Conservation (phyloP, 257 asterid genomes). For the Paulownia fortunei region DNA sequence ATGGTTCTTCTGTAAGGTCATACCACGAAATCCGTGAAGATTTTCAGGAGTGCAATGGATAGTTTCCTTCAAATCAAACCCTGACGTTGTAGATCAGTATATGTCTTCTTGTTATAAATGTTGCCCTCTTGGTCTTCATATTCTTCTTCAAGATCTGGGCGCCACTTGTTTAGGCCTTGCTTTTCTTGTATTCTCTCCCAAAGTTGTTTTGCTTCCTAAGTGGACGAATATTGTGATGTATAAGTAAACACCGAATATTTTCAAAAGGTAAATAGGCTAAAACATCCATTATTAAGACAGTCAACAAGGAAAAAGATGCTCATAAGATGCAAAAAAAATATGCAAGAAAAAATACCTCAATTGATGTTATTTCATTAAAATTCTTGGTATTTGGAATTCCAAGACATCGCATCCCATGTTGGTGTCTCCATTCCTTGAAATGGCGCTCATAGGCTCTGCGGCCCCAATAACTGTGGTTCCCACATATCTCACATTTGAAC, state of each 20-base stretch:
- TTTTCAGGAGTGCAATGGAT: not conserved
- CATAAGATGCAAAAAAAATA: not conserved
- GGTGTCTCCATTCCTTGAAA: slow-evolving; percentile 99
- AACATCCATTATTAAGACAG: too few relatives aligned
- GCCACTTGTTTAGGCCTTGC: slow-evolving; percentile 92
- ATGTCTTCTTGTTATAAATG: slow-evolving; percentile 96
- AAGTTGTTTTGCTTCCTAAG: slow-evolving; percentile 94
- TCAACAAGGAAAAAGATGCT: too few relatives aligned
- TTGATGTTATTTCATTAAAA: slow-evolving; percentile 92
- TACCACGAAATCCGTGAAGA: slow-evolving; percentile 19
- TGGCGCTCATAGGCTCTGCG: slow-evolving; percentile 99
- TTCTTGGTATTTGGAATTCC: slow-evolving; percentile 97
- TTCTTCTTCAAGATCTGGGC: slow-evolving; percentile 98
- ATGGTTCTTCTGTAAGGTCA: not conserved
- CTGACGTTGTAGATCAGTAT: slow-evolving; percentile 95
- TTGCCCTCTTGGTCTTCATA: slow-evolving; percentile 98
- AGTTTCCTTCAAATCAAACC: slow-evolving; percentile 69
- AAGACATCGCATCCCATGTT: slow-evolving; percentile 98
- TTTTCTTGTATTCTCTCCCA: slow-evolving; percentile 93
- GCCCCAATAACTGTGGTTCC: slow-evolving; percentile 99
- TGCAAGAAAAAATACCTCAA: slow-evolving; percentile 56
- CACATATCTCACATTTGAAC: slow-evolving; percentile 98
- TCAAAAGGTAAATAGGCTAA: not conserved
- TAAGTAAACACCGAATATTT: not conserved
- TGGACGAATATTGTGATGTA: slow-evolving; percentile 12